These are phyloP conservation scores for Fusarium sp. DNA, from an alignment of 2,329 filamentous ascomycete genomes.

Conservation along the genomic window DNA sequence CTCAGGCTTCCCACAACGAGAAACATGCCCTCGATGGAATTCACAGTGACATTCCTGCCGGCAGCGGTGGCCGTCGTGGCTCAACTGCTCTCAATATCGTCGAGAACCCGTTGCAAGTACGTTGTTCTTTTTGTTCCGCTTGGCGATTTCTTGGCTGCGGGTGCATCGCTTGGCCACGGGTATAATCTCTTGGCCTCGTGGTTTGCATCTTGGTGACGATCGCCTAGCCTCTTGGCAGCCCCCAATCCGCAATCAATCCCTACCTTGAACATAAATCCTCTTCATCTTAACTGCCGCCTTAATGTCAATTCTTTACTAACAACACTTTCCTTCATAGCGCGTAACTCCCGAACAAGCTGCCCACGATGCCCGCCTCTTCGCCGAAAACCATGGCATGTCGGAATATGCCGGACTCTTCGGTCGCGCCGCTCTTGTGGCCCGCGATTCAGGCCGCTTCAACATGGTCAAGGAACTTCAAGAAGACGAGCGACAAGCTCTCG, in stretches of 20 bases:
- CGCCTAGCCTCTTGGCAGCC: neutral
- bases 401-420: constrained; percentile 60
- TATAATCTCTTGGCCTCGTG: constrained; percentile 2
- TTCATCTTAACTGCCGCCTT: too few species aligned
- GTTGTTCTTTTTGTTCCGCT: neutral
- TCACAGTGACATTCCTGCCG: neutral
- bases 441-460: constrained; percentile 47
- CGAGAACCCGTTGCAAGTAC: constrained; percentile 29
- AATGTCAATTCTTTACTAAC: neutral
- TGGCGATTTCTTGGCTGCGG: constrained; percentile 23
- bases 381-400: constrained; percentile 60
- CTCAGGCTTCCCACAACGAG: constrained; percentile 21
- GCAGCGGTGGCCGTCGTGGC: constrained; percentile 3
- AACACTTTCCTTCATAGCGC: constrained; percentile 11
- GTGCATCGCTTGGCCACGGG: neutral
- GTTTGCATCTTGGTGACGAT: neutral
- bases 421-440: constrained; percentile 55
- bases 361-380: constrained; percentile 63
- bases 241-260: neutral
- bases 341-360: constrained; percentile 44
- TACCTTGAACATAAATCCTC: too few species aligned
- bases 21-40: neutral
- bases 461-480: constrained; percentile 47
- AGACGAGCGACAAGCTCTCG: constrained; percentile 52
- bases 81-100: constrained; percentile 28